Evolutionary conservation across 345 rosid genomes (phyloP).

Genomic region (Mercurialis annua): DNA sequence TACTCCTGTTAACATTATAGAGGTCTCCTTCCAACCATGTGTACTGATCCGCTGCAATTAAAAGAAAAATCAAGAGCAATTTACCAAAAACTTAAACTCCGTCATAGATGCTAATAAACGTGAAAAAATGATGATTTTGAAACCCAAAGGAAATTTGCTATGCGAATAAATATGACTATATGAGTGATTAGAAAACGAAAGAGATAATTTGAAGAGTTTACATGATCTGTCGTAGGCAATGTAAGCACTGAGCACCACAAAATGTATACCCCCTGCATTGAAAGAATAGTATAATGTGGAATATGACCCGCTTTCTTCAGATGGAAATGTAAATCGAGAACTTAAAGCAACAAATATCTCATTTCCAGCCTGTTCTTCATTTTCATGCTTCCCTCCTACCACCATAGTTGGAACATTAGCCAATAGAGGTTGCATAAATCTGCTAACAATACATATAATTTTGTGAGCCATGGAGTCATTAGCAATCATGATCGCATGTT

Average conservation of each 20-base stretch:
- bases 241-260: slow-evolving; percentile 80
- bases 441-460: slow-evolving; percentile 27
- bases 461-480: neutral
- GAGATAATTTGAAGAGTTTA: slow-evolving; percentile 15
- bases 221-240: slow-evolving; percentile 55
- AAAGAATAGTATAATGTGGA: slow-evolving; percentile 80
- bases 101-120: neutral
- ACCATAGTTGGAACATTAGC: slow-evolving; percentile 78
- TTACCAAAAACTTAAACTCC: neutral
- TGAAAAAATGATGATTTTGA: neutral
- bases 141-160: neutral
- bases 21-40: slow-evolving; percentile 78
- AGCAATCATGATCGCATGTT: neutral
- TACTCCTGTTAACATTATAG: slow-evolving; percentile 46
- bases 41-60: slow-evolving; percentile 65
- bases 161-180: no score
- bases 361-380: slow-evolving; percentile 66
- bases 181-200: neutral
- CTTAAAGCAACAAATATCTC: slow-evolving; percentile 67
- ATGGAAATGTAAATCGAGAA: slow-evolving; percentile 81
- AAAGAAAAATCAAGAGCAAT: slow-evolving; percentile 16
- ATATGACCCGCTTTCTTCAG: slow-evolving; percentile 60
- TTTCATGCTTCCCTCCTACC: slow-evolving; percentile 85
- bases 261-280: slow-evolving; percentile 92
- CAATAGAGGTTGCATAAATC: slow-evolving; percentile 73